phyloP scores from a whole-genome alignment of 331 rosid species.

The Malus hybrid region DNA sequence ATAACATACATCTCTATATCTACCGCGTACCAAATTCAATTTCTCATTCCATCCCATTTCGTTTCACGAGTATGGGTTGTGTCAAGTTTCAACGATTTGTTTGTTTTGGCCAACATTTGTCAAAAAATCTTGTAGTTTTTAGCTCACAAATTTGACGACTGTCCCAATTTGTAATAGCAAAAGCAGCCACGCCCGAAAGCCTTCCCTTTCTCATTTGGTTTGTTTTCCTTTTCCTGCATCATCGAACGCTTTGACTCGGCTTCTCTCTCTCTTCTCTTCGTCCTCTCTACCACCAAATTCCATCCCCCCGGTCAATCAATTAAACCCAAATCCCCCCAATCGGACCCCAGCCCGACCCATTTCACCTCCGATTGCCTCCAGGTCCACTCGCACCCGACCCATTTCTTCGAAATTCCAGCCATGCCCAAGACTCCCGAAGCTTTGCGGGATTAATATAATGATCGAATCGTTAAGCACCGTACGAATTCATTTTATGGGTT shows the following conservation, averaged over 20 bases:
- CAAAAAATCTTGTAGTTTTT: too few relatives aligned
- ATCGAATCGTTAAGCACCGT: constrained; percentile 32
- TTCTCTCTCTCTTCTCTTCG: not conserved
- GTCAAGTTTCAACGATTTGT: too few relatives aligned
- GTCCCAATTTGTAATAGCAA: too few relatives aligned
- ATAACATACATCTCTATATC: too few relatives aligned
- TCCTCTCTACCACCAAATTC: constrained; percentile 13
- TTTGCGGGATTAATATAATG: constrained; percentile 48
- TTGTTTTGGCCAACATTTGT: too few relatives aligned
- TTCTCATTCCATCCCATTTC: too few relatives aligned
- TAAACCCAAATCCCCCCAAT: not conserved
- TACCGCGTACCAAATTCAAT: too few relatives aligned
- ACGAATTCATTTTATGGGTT: not conserved
- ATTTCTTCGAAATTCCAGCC: not conserved
- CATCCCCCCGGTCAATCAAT: not conserved
- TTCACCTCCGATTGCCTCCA: not conserved
- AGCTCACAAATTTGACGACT: too few relatives aligned
- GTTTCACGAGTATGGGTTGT: too few relatives aligned
- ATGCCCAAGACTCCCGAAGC: constrained; percentile 25
- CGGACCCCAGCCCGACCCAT: not conserved
- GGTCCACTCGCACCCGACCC: not conserved
- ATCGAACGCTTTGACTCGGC: not conserved
- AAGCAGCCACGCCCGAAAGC: too few relatives aligned
- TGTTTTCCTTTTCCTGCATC: constrained; percentile 1
- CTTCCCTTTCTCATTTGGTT: too few relatives aligned